A percentile compares a stretch with the other conserved stretches of the same genome.
Evolutionary conservation across 176 grass and related monocot genomes (phyloP).

Genomic region (Phyllostachys edulis): DNA sequence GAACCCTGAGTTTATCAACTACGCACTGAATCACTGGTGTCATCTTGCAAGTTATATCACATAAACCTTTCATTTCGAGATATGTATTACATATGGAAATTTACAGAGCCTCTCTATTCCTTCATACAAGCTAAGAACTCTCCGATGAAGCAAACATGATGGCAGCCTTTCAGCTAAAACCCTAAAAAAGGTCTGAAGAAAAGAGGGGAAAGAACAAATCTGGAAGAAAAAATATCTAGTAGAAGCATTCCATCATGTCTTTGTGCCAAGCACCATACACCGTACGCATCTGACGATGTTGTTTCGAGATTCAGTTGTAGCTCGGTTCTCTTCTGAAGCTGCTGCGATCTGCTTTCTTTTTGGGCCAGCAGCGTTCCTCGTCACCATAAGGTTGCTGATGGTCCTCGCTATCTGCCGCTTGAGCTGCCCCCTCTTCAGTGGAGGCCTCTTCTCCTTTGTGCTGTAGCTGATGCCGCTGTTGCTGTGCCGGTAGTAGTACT

Average conservation of each 20-base stretch:
- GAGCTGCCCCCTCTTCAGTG: slow-evolving; percentile 40
- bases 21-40: not conserved
- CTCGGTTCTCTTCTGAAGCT: slow-evolving; percentile 19
- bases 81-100: not conserved
- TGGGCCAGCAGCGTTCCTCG: not conserved
- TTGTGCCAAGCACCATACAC: not conserved
- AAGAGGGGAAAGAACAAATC: not conserved
- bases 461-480: not conserved
- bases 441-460: slow-evolving; percentile 47
- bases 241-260: not conserved
- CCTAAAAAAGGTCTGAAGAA: not conserved
- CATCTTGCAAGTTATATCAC: not conserved
- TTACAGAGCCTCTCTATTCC: not conserved
- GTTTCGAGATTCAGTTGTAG: not conserved
- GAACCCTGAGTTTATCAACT: not conserved
- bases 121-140: not conserved
- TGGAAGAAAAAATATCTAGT: not conserved
- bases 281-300: not conserved
- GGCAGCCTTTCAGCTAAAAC: not conserved
- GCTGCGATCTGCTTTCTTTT: not conserved
- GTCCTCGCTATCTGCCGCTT: slow-evolving; percentile 43
- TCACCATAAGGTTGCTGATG: slow-evolving; percentile 30
- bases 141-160: not conserved
- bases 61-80: not conserved
- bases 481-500: slow-evolving; percentile 10